A percentile compares a stretch with the other conserved stretches of the same genome.
These are phyloP conservation scores for Fusarium verticillioides DNA, from an alignment of 2,329 filamentous ascomycete genomes.

Conservation along the genomic window DNA sequence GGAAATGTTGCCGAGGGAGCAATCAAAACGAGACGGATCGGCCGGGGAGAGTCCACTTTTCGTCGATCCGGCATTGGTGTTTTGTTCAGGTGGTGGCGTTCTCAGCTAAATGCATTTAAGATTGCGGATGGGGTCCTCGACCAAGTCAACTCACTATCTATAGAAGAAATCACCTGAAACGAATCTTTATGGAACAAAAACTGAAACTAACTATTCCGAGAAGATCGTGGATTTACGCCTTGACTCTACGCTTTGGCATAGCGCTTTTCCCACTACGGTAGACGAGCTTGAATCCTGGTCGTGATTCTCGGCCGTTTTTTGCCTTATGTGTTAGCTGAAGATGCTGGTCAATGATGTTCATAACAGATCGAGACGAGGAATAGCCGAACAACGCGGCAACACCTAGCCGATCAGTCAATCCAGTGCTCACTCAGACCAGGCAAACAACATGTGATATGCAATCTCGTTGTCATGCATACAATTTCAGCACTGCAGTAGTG, in stretches of 20 bases:
- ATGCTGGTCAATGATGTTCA: conserved; percentile 5
- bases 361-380: not conserved
- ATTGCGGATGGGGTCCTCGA: conserved; percentile 1
- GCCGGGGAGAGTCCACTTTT: conserved; percentile 17
- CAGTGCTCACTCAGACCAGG: not conserved
- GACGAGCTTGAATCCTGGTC: not conserved
- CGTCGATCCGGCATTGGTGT: conserved; percentile 14
- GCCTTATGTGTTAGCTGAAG: not conserved
- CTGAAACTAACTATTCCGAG: conserved; percentile 24
- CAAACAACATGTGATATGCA: not conserved
- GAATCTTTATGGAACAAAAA: conserved; percentile 22
- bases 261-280: not conserved
- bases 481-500: conserved; percentile 11
- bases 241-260: not conserved
- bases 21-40: conserved; percentile 29
- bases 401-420: no score
- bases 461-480: conserved; percentile 1
- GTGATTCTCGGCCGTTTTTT: not conserved
- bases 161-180: conserved; percentile 25
- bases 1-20: not conserved
- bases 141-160: not conserved
- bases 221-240: conserved; percentile 5
- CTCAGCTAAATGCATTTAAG: conserved; percentile 15
- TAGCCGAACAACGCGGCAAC: not conserved
- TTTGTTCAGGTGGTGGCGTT: conserved; percentile 12